Base-by-base conservation (phyloP, 2,329 filamentous ascomycete genomes). In the Aureobasidium sp. region DNA sequence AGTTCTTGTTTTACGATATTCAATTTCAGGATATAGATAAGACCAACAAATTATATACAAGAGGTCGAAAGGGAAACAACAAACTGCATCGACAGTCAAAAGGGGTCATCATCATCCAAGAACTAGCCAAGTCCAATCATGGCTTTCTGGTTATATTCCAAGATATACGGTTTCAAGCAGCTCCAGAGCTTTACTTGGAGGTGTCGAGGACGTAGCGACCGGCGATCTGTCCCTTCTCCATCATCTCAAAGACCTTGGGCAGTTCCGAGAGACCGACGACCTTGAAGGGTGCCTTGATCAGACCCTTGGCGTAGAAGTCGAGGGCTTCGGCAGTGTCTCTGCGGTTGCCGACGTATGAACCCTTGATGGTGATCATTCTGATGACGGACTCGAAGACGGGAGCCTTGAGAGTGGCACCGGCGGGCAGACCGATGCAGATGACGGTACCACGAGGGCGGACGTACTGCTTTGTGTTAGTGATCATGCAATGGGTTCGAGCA, bases 301-400 rank as follows among this genome's bases (percentile, higher is more conserved):
- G 77, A 16, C 93, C 93, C 27, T 88, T 83, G 62, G 83, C 79
- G 81, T 85, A 97, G 79, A 97, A 97, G 67, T 97, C 92, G 65
- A 97, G 81, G 3, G 93, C 92, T 79, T 97, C 93, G 59, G 86
- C 84, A 1, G 86, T 88, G 73, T 97, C 93, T 73, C 88, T 86
- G 67, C 93, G 85, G 80, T 96, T 97, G 62, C 93, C 93, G 67
- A 97, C 93, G 73, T 97, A 97, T 69, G 86, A 91, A 64, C 92
- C 92, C 80, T 90, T 90, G 81, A 97, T 97, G 69, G 77, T 86
- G 78, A 97, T 86, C 91, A 96, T 96, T 77, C 87, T 82, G 71
- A 93, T 81, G 65, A 97, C 93, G 8, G 88, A 90, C 72, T 92
- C 87, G 74, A 97, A 96, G 61, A 97, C 91, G 42, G 91, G 89